A percentile compares a stretch with the other conserved stretches of the same genome.
phyloP scores from a whole-genome alignment of 139 green algal genomes.

The Auxenochlorella pyrenoidosa region DNA sequence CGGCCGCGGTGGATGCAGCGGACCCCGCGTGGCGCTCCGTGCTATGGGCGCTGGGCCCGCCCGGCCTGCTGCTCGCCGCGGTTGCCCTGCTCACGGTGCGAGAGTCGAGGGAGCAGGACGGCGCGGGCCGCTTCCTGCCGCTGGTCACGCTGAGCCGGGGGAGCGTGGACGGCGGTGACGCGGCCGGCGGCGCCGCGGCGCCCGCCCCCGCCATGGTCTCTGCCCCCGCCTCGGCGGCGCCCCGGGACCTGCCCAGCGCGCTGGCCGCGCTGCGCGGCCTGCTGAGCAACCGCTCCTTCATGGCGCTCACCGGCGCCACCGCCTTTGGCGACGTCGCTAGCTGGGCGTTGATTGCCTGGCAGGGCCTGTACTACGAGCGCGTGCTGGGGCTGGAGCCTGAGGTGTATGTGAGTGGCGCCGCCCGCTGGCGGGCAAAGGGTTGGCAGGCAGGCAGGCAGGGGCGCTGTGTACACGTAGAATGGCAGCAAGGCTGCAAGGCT shows the following conservation, averaged over 20 bases:
- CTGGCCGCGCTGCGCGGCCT: constrained; percentile 37
- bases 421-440: background rate
- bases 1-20: constrained; percentile 26
- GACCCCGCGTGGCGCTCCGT: constrained; percentile 73
- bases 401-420: background rate
- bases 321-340: constrained; percentile 87
- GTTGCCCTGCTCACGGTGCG: constrained; percentile 63
- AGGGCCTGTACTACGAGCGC: constrained; percentile 88
- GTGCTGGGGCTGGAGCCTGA: constrained; percentile 67
- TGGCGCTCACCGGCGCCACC: constrained; percentile 73
- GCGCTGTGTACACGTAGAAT: background rate
- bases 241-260: background rate
- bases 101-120: constrained; percentile 56
- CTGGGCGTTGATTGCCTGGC: constrained; percentile 88
- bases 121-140: constrained; percentile 17
- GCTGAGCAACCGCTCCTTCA: constrained; percentile 57
- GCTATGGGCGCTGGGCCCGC: constrained; percentile 68
- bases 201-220: background rate
- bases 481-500: background rate
- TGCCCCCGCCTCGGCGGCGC: background rate
- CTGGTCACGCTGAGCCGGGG: constrained; percentile 30
- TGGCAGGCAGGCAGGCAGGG: background rate
- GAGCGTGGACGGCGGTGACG: background rate
- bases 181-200: background rate
- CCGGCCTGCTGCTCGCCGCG: constrained; percentile 65